Evolutionary conservation across 2,329 filamentous ascomycete genomes (phyloP).

Genomic region (Penicillium sp.): DNA sequence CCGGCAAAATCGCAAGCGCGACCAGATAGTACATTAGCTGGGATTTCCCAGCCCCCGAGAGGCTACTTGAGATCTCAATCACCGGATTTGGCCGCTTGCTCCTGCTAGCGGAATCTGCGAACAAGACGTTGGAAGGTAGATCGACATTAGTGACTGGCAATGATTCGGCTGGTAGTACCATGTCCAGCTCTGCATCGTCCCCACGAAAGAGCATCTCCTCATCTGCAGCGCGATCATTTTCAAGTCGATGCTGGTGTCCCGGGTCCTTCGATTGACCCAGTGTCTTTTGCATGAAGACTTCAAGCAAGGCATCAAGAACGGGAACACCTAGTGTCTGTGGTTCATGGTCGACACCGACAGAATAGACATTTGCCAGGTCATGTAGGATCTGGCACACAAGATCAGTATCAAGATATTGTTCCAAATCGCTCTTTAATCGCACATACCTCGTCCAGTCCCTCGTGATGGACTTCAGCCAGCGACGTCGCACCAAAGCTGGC

Average conservation of each 20-base stretch:
- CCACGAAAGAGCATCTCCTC: slow-evolving; percentile 16
- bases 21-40: slow-evolving; percentile 58
- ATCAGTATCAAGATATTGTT: not conserved
- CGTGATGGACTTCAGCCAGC: slow-evolving; percentile 51
- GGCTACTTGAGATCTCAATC: slow-evolving; percentile 54
- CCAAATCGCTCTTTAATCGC: not conserved
- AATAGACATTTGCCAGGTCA: slow-evolving; percentile 30
- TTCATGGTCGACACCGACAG: slow-evolving; percentile 11
- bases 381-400: slow-evolving; percentile 24
- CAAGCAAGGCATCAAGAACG: slow-evolving; percentile 47
- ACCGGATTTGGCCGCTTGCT: slow-evolving; percentile 32
- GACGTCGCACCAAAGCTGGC: slow-evolving; percentile 52
- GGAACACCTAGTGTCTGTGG: slow-evolving; percentile 43
- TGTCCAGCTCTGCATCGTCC: slow-evolving; percentile 2
- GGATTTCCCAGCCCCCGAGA: slow-evolving; percentile 56
- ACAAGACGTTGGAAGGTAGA: slow-evolving; percentile 5
- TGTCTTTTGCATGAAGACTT: slow-evolving; percentile 33
- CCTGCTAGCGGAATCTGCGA: slow-evolving; percentile 7
- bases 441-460: slow-evolving; percentile 52
- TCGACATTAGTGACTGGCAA: no score
- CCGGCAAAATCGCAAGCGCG: slow-evolving; percentile 52
- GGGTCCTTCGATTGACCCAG: slow-evolving; percentile 7
- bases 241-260: slow-evolving; percentile 2
- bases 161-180: not conserved
- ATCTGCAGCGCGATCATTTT: slow-evolving; percentile 6